Evolutionary conservation across 2,329 filamentous ascomycete species (phyloP).

Genomic region (Coniochaeta sp.): DNA sequence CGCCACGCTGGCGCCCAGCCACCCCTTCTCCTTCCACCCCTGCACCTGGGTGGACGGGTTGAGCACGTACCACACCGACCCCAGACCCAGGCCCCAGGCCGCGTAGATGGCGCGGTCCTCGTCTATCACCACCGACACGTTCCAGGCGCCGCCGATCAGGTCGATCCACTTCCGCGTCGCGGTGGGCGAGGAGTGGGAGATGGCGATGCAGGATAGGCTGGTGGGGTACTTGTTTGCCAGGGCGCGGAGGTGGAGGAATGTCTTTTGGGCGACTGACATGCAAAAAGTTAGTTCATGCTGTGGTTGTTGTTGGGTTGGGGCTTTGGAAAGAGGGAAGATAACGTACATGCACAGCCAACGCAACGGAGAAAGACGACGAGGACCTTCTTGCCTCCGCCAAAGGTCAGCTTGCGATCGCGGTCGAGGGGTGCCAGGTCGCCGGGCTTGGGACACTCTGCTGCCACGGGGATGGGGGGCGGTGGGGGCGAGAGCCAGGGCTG

Average conservation of each 20-base stretch:
- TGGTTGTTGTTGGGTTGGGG: background rate
- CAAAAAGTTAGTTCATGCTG: background rate
- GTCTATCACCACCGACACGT: conserved; percentile 47
- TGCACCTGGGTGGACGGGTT: conserved; percentile 45
- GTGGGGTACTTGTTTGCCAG: conserved; percentile 43
- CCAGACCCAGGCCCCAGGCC: conserved; percentile 49
- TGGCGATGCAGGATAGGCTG: conserved; percentile 45
- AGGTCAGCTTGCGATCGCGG: conserved; percentile 31
- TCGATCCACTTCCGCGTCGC: conserved; percentile 52
- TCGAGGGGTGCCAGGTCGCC: conserved; percentile 42
- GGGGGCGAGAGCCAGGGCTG: conserved; percentile 45
- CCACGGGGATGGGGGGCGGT: conserved; percentile 37
- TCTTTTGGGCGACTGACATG: conserved; percentile 45
- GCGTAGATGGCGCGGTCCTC: conserved; percentile 49
- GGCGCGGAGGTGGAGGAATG: conserved; percentile 47
- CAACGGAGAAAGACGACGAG: conserved; percentile 46
- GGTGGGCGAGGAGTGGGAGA: conserved; percentile 49
- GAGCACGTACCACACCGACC: conserved; percentile 42
- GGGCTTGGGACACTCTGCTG: conserved; percentile 35
- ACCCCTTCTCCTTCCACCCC: conserved; percentile 46
- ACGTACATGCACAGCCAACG: conserved; percentile 48
- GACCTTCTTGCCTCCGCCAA: conserved; percentile 35
- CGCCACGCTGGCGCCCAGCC: conserved; percentile 44
- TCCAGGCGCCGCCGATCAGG: conserved; percentile 49
- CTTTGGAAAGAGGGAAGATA: background rate